Conservation (phyloP, 129 eudicot species). For the carrot (Daucus carota) region DNA sequence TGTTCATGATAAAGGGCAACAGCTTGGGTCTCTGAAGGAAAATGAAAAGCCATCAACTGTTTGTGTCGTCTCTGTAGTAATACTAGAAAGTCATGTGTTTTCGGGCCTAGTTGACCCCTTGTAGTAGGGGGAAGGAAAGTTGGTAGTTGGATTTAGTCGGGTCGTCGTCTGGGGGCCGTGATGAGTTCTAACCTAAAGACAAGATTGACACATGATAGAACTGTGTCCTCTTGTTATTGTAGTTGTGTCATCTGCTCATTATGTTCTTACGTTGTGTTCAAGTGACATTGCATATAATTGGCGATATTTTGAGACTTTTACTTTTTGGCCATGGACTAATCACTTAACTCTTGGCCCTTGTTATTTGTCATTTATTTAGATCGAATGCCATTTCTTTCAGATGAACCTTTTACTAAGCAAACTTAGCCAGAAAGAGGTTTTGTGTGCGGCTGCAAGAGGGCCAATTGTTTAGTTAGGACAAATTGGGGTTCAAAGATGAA, state of each 20-base stretch:
- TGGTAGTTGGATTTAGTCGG: not conserved
- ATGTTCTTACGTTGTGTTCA: not conserved
- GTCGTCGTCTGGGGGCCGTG: not conserved
- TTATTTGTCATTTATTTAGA: not conserved
- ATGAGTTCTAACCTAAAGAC: not conserved
- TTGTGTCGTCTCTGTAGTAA: not conserved
- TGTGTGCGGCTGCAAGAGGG: not conserved
- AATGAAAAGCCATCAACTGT: slow-evolving; percentile 10
- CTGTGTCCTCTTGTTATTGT: not conserved
- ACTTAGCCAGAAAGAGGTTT: not conserved
- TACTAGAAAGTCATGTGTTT: not conserved
- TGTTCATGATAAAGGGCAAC: not conserved
- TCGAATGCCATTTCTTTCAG: too few relatives aligned
- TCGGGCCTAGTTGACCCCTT: not conserved
- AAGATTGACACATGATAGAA: not conserved
- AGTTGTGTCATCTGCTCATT: not conserved
- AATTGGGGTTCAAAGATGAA: not conserved
- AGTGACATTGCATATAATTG: not conserved
- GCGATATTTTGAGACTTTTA: not conserved
- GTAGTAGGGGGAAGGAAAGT: not conserved
- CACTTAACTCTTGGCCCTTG: not conserved
- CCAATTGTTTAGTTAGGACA: not conserved
- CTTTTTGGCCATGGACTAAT: not conserved
- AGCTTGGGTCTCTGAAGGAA: not conserved
- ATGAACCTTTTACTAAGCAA: not conserved